phyloP scores from a whole-genome alignment of 164 flowering plant species.

The Dillenia suffruticosa region DNA sequence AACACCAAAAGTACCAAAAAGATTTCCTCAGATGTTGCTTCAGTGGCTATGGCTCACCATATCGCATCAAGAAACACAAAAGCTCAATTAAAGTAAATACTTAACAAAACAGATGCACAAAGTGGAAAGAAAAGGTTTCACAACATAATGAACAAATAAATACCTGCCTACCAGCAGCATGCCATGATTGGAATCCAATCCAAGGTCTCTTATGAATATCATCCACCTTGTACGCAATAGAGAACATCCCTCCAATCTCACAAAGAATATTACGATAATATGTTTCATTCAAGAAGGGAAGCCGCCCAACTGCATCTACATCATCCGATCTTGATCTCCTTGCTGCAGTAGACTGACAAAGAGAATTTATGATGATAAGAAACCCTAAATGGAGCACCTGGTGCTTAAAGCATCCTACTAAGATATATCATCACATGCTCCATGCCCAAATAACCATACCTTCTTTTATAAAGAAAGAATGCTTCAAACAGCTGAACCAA shows the following conservation, averaged over 20 bases:
- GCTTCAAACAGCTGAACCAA: too few species aligned
- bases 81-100: neutral
- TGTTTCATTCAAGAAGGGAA: slow-evolving; percentile 70
- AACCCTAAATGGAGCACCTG: neutral
- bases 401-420: neutral
- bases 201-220: slow-evolving; percentile 85
- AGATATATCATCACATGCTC: too few species aligned
- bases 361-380: slow-evolving; percentile 11
- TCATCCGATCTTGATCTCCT: slow-evolving; percentile 85
- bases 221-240: slow-evolving; percentile 83
- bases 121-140: neutral
- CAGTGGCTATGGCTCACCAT: too few species aligned
- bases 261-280: slow-evolving; percentile 71
- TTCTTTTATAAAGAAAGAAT: too few species aligned
- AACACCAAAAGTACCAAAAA: too few species aligned
- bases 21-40: too few species aligned
- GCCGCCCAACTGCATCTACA: slow-evolving; percentile 82
- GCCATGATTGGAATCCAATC: slow-evolving; percentile 99
- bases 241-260: slow-evolving; percentile 91
- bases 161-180: slow-evolving; percentile 87
- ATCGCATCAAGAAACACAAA: neutral
- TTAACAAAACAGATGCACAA: neutral
- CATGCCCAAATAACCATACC: too few species aligned
- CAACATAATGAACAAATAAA: neutral
- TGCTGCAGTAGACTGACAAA: slow-evolving; percentile 53